Percentiles rank a stretch among this genome's conserved stretches.
Conservation (phyloP, 352 stramenopile genomes). For the Phytophthora pini region DNA sequence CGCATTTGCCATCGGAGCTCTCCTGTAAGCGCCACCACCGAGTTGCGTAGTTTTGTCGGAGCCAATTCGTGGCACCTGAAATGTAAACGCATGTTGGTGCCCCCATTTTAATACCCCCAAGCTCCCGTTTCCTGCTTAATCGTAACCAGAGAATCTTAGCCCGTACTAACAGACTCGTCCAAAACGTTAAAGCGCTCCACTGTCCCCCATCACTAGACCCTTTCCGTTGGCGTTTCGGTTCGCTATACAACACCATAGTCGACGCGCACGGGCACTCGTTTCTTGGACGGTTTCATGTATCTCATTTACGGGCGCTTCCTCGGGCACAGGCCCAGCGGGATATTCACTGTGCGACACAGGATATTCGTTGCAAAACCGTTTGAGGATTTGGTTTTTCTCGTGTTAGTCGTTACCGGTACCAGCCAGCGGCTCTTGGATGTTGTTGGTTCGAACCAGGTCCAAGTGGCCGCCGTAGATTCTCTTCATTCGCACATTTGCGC, state of each 20-base stretch:
- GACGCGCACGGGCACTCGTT: background rate
- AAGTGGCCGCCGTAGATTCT: background rate
- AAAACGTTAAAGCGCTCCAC: too few relatives aligned
- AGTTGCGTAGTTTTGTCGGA: background rate
- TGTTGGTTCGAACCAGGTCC: background rate
- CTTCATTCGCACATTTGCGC: conserved; percentile 47
- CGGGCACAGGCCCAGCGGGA: too few relatives aligned
- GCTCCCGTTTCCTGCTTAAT: background rate
- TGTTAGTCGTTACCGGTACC: conserved; percentile 8
- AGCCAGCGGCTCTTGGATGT: too few relatives aligned
- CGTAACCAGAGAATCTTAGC: background rate
- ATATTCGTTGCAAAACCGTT: conserved; percentile 32
- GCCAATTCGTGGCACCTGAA: background rate
- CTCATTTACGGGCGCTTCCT: background rate
- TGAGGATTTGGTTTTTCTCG: conserved; percentile 19
- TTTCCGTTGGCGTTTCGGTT: background rate
- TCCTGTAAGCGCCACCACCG: conserved; percentile 19
- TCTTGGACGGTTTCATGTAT: conserved; percentile 13
- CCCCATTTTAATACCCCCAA: conserved; percentile 1
- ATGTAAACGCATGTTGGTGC: conserved; percentile 24
- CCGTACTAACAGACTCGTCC: too few relatives aligned
- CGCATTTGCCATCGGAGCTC: conserved; percentile 12
- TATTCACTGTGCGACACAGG: too few relatives aligned
- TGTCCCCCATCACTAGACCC: too few relatives aligned
- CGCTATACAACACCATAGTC: too few relatives aligned